Evolutionary conservation across 352 stramenopile species (phyloP).

Genomic region (Globisporangium nagaii): DNA sequence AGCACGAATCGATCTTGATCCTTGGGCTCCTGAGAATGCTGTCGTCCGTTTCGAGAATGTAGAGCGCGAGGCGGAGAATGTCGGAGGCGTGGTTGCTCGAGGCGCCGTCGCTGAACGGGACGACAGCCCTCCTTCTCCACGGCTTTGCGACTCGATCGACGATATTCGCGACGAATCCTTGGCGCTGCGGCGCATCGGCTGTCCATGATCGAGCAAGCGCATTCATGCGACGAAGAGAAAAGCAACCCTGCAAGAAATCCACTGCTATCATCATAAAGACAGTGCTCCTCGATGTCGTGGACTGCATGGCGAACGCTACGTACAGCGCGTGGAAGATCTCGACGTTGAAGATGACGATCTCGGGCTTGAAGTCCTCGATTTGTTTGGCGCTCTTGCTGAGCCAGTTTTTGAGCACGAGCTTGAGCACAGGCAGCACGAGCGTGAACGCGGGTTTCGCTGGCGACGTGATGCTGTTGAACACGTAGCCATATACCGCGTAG

Average conservation of each 20-base stretch:
- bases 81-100: too few species aligned
- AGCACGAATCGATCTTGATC: neutral
- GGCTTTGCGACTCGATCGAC: too few species aligned
- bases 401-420: conserved; percentile 7
- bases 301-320: conserved; percentile 34
- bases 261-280: conserved; percentile 23
- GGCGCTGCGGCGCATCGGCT: too few species aligned
- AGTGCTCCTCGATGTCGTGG: conserved; percentile 16
- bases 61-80: neutral
- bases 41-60: neutral
- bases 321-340: conserved; percentile 50
- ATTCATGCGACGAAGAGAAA: conserved; percentile 20
- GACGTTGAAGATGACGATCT: conserved; percentile 47
- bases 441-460: conserved; percentile 12
- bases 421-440: conserved; percentile 22
- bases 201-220: neutral
- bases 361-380: conserved; percentile 25
- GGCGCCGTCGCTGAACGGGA: too few species aligned
- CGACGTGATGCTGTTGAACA: conserved; percentile 12
- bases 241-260: conserved; percentile 25
- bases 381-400: neutral
- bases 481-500: conserved; percentile 24
- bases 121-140: too few species aligned
- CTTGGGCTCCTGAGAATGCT: neutral
- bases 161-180: too few species aligned